Base-by-base conservation (phyloP, 2,329 filamentous ascomycete species). In the Penicillium sp. region DNA sequence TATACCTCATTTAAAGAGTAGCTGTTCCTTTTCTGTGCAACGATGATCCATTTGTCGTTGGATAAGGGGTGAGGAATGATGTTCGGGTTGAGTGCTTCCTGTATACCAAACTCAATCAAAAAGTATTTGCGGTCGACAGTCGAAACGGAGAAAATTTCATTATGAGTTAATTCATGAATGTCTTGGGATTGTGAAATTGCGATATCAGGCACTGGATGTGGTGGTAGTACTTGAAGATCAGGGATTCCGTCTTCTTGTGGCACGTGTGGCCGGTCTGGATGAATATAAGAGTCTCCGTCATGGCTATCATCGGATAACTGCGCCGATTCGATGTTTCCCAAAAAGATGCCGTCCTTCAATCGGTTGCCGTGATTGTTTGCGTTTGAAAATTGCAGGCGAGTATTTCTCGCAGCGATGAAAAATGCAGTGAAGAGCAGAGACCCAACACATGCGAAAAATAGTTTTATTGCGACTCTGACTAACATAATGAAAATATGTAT, bases 1-100 rank as follows among this genome's bases (percentile, higher is more conserved):
- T 18, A 14, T 8, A n/a, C 21, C n/a, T 23, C 11, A 18, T 47
- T 20, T 11, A 26, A 20, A 33, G 3, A 4, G 9, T 43, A 16
- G 24, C 16, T 21, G 12, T n/a, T 12, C 6, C 24, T 38, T 21
- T 43, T n/a, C 12, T 46, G 53, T 56, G 28, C 21, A 20, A 46
- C 53, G 26, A 56, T 20, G 8, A 40, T 51, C 28, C 53, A 46
- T n/a, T 51, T 46, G 23, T 23, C 30, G 38, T 46, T 18, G 16
- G 53, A 56, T 40, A 43, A 38, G 9, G 40, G 40, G 16, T 33
- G 53, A 12, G 47, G 26, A 33, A 51, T 56, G 18, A 49, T 43
- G 46, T 38, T 43, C 9, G 35, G 23, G n/a, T 49, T 35, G 16
- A 56, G 18, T 8, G 47, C 33, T 50, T 52, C 40, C 24, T 56